A percentile compares a stretch with the other conserved stretches of the same genome.
Conservation (phyloP, 495 filamentous ascomycete species). For the Hyaloscypha bicolor region DNA sequence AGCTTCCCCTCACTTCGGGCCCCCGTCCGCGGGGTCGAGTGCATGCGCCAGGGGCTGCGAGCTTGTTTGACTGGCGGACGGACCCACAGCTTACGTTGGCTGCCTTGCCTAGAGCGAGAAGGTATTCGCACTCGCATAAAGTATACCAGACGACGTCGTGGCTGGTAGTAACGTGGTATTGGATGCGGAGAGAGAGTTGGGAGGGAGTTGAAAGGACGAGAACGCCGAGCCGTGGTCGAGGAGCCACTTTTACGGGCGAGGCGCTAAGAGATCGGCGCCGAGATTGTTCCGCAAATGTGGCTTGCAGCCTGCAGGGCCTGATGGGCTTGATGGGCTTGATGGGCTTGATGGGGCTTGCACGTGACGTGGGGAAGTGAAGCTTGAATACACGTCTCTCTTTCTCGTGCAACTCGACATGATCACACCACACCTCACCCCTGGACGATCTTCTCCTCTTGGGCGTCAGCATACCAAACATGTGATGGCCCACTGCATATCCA, state of each 20-base stretch:
- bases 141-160: background rate
- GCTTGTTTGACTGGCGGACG: background rate
- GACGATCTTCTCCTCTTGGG: background rate
- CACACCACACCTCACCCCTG: background rate
- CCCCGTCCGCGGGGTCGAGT: background rate
- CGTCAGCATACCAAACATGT: background rate
- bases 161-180: background rate
- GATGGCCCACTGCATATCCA: background rate
- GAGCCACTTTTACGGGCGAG: background rate
- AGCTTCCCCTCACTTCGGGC: background rate
- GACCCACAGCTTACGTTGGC: background rate
- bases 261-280: background rate
- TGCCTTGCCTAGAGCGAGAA: background rate
- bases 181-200: background rate
- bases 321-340: background rate
- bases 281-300: background rate
- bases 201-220: background rate
- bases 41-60: background rate
- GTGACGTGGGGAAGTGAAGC: background rate
- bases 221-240: background rate
- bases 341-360: slow-evolving; percentile 1
- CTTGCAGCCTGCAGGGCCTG: background rate
- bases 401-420: background rate
- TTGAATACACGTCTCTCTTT: background rate
- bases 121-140: background rate